Conservation (phyloP, 2,329 filamentous ascomycete species). For the Beauveria scarabaeidicola region DNA sequence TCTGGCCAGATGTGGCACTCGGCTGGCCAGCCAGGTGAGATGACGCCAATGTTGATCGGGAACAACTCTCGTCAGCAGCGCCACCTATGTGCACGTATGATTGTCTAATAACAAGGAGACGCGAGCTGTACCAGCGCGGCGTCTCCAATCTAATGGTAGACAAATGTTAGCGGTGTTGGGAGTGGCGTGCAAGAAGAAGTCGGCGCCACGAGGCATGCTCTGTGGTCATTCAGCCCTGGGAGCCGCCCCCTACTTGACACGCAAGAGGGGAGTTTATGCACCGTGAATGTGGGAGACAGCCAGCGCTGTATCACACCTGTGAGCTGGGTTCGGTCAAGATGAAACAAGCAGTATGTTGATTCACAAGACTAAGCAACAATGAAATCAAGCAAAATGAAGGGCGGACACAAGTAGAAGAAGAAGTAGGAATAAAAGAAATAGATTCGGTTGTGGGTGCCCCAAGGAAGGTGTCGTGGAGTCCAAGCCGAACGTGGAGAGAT, state of each 20-base stretch:
- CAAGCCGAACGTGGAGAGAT: constrained; percentile 8
- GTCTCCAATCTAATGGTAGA: background rate
- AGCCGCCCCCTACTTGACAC: background rate
- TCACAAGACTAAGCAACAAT: background rate
- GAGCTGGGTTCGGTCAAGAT: background rate
- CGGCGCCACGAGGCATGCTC: background rate
- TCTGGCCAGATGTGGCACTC: background rate
- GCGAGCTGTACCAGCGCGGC: background rate
- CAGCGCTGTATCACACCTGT: constrained; percentile 4
- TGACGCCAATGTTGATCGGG: background rate
- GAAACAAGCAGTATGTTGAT: constrained; percentile 1
- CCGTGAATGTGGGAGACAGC: background rate
- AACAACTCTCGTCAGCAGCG: background rate
- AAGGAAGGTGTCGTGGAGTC: constrained; percentile 9
- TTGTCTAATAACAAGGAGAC: background rate
- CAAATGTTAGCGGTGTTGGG: background rate
- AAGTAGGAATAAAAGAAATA: background rate
- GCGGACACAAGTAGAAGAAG: background rate
- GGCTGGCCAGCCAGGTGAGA: background rate
- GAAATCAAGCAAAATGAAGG: background rate
- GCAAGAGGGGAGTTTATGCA: background rate
- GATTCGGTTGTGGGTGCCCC: constrained; percentile 7
- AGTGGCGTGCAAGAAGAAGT: background rate
- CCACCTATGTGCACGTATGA: background rate
- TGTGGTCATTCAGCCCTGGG: background rate